Evolutionary conservation across 1,139 yeast species (phyloP), one percentile per base, ranked within the genome.

Genomic region (Magnusiomyces sp.): DNA sequence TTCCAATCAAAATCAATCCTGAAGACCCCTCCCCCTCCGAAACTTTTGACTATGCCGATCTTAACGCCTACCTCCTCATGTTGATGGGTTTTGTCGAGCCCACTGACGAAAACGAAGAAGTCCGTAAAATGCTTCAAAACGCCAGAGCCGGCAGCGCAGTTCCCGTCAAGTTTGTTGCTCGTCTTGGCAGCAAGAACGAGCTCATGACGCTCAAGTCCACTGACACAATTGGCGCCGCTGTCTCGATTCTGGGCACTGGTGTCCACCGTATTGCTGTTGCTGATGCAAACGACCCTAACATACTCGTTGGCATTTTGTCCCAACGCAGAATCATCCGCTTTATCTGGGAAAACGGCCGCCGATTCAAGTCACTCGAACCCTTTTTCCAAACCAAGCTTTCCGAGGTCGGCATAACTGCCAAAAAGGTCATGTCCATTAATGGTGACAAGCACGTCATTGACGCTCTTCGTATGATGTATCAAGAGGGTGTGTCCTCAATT

Each of bases 191-290:
- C 46, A 89, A 89, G 62, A 92, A 88, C 61, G 95, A 95, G 11
- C 87, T 89, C 63, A 76, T 84, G 52, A 83, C 83, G 60, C 72
- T 90, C 51, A 76, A 79, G 46, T 89, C 87, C 59, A 62, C 73
- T 33, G 90, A 85, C 50, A 76, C 82, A 23, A 71, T 90, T 50
- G 74, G 81, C 41, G 74, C 79, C 2, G 97, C 86, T 1, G 85
- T 86, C 60, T 95, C 87, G 64, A 81, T 85, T 16, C 73, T 90
- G 53, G 97, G 96, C 20, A 79, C 84, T 47, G 97, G 97, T 7
- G 95, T 88, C 9, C 97, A 92, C 67, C 75, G 97, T 62, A 79
- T 90, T 40, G 96, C 97, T 19, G 85, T 90, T 53, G 78, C 86
- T 11, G 76, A 82, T 61, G 67, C 71, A 32, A 68, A 66, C 54